Evolutionary conservation across 1,284 basidiomycete species (phyloP), one percentile per base, ranked within the genome.

Genomic region (Ceratobasidium sp.): DNA sequence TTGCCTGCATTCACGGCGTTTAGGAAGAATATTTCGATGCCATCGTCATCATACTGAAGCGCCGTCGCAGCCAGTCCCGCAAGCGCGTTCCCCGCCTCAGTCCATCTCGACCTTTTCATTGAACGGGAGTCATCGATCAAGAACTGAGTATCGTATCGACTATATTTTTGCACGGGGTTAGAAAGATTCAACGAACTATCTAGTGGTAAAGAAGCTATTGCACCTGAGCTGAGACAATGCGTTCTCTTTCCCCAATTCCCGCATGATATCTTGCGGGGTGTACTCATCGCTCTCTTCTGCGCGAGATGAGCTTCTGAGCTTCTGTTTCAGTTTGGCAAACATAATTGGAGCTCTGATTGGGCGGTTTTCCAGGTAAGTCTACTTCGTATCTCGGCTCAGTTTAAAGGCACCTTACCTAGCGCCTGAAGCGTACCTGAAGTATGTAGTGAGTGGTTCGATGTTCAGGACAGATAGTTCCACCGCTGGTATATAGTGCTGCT

Each of bases 21-120:
- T 66, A 90, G 78, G 83, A 90, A 90, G 80, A 87, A 83, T 1
- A 90, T 83, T 77, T 90, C 89, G 55, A 90, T 87, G 0, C 89
- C 89, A 79, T 89, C 87, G 5, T 81, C 80, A 78, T 89, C 89
- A 77, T 90, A 89, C 72, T 82, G 80, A 0, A 85, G 82, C 3
- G 88, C 88, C 12, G 83, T 82, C 5, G 86, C 84, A 12, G 88
- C 88, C 5, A 90, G 83, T 4, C 84, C 81, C 7, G 85, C 84
- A 20, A 90, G 84, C 1, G 88, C 88, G 23, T 85, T 82, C 49
- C 84, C 82, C 9, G 89, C 87, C 87, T 89, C 88, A 15, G 78
- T 72, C 91, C 91, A 92, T 23, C 85, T 84, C 0, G 78, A 71
- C 2, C 86, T 87, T 13, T 79, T 71, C 91, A 92, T 92, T 10